Base-by-base conservation (phyloP, 1,139 yeast species). In the Magnusiomyces ingens region DNA sequence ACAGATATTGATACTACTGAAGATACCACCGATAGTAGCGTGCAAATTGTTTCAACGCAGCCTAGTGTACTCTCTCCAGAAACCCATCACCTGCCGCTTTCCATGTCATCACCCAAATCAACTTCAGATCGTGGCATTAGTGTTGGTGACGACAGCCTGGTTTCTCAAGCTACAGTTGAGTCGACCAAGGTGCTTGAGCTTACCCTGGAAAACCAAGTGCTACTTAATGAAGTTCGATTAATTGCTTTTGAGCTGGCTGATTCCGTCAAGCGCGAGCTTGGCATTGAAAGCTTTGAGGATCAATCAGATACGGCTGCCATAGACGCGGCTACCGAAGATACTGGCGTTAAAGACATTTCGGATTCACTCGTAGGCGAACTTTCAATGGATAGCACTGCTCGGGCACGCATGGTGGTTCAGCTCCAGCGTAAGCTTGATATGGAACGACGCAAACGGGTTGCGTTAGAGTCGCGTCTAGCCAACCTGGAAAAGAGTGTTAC, bases 171-270 rank as follows among this genome's bases (percentile, higher is more conserved):
- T 5, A 13, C 41, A 4, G 18, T 11, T 4, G 41, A 37, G 10
- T 37, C 41, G 3, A 37, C 22, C 22, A 15, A 11, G 13, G 21
- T 40, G 6, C 44, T 22, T n/a, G 41, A 45, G 32, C 29, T 45
- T 2, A 18, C 41, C 17, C 48, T 45, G 2, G 32, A 45, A 13
- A 45, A 45, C 29, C 32, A 21, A 5, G 41, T 40, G 5, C 61
- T 70, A 6, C 57, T 67, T 49, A 67, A 68, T 36, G 73, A 70
- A 48, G 58, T 70, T 17, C 59, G 70, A 8, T 59, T 69, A 8
- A 67, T 70, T n/a, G 65, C 72, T 1, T 60, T 67, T 26, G 74
- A 70, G 55, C 65, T 70, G 13, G 71, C 71, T 2, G 74, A 70
- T 53, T 60, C 71, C 2, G 61, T 67, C 26, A 65, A 72, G 42